Evolutionary conservation across 495 filamentous ascomycete genomes (phyloP), one percentile per base, ranked within the genome.

Genomic region (Hypoxylon perforatum): DNA sequence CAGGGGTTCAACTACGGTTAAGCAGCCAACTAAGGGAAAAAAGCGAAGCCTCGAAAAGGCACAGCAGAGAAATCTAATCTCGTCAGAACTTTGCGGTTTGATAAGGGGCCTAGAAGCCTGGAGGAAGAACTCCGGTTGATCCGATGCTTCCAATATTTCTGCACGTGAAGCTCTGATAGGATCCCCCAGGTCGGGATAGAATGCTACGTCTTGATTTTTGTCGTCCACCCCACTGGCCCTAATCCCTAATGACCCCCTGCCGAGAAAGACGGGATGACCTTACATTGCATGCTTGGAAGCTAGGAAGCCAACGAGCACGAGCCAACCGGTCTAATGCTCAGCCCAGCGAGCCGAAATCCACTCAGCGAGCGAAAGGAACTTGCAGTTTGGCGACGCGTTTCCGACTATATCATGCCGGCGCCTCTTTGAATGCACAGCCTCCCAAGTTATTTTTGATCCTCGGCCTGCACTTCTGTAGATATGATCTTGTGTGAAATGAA

Each of bases 131-230:
- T 67, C 57, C 57, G 57, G 57, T 21, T 61, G 30, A 57, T 38
- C 57, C 63, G 57, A 57, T 45, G n/a, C 35, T 57, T 46, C 10
- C 50, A 10, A 15, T 14, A 28, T 35, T 46, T 19, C 41, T 62
- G 47, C 58, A 67, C 57, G 58, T 58, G 64, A 67, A 67, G 51
- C 30, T 52, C 15, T 52, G 51, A 61, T 67, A 67, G 57, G 63
- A 30, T 47, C 22, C 25, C 23, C 28, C 3, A 36, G 21, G 17
- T 44, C 49, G 44, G 57, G 28, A 57, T 8, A 41, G 39, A 61
- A 67, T 67, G 52, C 52, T 50, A 67, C 64, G 12, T 52, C 28
- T 54, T 62, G 47, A 62, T 67, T 67, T 21, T 22, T 53, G 41
- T 42, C 42, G 23, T 45, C 11, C 14, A 17, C 52, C 52, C 33